A percentile compares a stretch with the other conserved stretches of the same genome.
phyloP scores from a whole-genome alignment of 73 alveolate genomes.

The Breviolum minutum region DNA sequence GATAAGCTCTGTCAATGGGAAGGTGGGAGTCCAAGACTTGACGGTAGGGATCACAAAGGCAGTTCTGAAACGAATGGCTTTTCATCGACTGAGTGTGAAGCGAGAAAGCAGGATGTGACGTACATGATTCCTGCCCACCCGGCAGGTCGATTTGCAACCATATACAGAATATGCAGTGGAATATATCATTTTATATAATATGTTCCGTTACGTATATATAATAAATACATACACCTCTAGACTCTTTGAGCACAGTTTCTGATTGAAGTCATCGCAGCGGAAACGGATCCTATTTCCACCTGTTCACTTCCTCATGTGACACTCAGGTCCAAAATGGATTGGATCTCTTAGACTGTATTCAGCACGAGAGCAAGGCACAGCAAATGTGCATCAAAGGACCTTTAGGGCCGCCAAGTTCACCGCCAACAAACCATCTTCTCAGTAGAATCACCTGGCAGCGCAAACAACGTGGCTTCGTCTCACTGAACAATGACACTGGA shows the following conservation, averaged over 20 bases:
- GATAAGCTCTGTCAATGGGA: no score
- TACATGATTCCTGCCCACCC: slow-evolving; percentile 25
- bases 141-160: not conserved
- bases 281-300: no score
- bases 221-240: not conserved
- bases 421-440: slow-evolving; percentile 89
- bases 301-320: no score
- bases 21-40: not conserved
- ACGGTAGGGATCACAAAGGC: not conserved
- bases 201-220: not conserved
- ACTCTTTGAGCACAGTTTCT: no score
- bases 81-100: not conserved
- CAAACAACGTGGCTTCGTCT: not conserved
- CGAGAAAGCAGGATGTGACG: slow-evolving; percentile 3
- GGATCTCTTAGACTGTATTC: not conserved
- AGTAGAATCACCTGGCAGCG: slow-evolving; percentile 52
- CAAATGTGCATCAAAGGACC: not conserved
- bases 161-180: not conserved
- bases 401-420: slow-evolving; percentile 93
- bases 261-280: no score
- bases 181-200: not conserved
- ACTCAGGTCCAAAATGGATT: no score
- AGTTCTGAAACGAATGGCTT: not conserved
- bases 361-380: not conserved
- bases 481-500: not conserved